These are phyloP conservation scores for Hyphodiscus hymeniophilus DNA, from an alignment of 495 filamentous ascomycete species.

Conservation along the genomic window DNA sequence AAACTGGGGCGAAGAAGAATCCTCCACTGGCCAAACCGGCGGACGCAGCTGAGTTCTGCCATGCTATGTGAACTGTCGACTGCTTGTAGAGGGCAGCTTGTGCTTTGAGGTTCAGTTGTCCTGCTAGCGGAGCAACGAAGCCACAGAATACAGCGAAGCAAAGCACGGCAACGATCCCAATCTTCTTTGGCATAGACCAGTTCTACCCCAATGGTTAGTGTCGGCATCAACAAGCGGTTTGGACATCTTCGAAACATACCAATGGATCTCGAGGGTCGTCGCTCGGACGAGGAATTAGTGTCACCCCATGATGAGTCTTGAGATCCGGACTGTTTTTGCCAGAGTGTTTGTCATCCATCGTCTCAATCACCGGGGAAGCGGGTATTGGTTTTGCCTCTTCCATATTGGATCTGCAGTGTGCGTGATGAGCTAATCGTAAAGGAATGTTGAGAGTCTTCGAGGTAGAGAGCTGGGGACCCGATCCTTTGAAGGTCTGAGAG, in stretches of 20 bases:
- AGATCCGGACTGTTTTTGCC: background rate
- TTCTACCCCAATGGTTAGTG: conserved; percentile 1
- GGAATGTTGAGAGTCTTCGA: background rate
- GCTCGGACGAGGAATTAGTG: conserved; percentile 19
- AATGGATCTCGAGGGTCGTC: conserved; percentile 19
- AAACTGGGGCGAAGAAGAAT: conserved; percentile 35
- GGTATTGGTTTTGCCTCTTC: conserved; percentile 1
- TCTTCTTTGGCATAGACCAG: conserved; percentile 11
- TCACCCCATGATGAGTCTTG: conserved; percentile 2
- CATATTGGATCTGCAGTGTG: background rate
- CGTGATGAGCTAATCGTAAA: no score
- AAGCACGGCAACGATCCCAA: conserved; percentile 6
- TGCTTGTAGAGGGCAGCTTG: conserved; percentile 28
- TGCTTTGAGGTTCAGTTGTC: conserved; percentile 23
- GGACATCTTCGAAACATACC: background rate
- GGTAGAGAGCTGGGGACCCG: background rate
- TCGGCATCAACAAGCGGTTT: background rate
- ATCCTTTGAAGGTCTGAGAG: background rate
- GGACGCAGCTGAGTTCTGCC: conserved; percentile 34
- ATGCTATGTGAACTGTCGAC: conserved; percentile 25
- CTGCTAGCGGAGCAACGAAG: conserved; percentile 7
- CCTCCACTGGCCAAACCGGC: conserved; percentile 36
- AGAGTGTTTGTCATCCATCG: background rate
- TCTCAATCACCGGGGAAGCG: background rate
- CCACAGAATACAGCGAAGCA: conserved; percentile 10